phyloP scores from a whole-genome alignment of 2,329 filamentous ascomycete species.

The Aspergillus luchuensis region DNA sequence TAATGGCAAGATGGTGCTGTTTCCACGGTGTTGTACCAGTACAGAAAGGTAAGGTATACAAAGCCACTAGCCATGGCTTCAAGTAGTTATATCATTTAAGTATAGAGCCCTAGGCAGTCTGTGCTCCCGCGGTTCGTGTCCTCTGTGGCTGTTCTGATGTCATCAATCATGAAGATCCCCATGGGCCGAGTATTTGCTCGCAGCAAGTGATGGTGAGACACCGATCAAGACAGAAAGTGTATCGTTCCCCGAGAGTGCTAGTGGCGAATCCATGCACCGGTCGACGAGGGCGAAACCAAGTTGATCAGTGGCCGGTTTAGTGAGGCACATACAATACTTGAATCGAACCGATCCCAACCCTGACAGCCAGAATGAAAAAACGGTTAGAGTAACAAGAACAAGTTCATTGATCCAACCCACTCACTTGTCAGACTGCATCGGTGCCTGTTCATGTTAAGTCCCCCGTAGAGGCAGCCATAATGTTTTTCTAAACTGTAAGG shows the following conservation, averaged over 20 bases:
- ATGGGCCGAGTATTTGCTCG: background rate
- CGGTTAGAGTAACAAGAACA: background rate
- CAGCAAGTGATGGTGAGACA: background rate
- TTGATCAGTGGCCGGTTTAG: background rate
- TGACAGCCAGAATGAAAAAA: background rate
- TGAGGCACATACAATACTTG: background rate
- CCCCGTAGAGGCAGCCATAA: background rate
- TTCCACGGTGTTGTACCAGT: background rate
- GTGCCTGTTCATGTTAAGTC: background rate
- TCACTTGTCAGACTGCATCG: background rate
- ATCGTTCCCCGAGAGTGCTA: background rate
- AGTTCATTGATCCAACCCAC: background rate
- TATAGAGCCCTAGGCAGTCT: background rate
- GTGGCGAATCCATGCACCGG: slow-evolving; percentile 1
- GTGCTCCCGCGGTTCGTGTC: background rate
- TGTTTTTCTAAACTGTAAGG: background rate
- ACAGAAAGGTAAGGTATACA: background rate
- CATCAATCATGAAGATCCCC: background rate
- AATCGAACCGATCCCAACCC: background rate
- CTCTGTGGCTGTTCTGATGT: background rate
- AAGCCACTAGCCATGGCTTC: background rate
- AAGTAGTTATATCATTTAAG: background rate
- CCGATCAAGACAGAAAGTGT: background rate
- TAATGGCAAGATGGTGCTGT: background rate
- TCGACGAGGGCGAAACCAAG: background rate